These are phyloP conservation scores for Aegilops longissima DNA, from an alignment of 176 grass and related monocot genomes.

Conservation along the genomic window DNA sequence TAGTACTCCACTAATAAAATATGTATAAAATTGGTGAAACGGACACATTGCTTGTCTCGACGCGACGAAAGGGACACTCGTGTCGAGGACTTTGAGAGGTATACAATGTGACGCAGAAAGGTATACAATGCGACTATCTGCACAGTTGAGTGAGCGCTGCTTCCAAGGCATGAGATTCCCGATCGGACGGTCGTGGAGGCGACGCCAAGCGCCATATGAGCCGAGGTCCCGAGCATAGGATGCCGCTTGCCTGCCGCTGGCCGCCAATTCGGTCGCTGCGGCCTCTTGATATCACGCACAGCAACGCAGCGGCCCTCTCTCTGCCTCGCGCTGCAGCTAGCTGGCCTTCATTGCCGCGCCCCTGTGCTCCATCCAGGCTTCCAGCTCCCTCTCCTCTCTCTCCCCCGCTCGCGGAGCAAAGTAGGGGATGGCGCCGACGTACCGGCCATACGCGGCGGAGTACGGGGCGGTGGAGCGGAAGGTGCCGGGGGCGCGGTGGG, in stretches of 20 bases:
- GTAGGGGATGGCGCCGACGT: conserved; percentile 35
- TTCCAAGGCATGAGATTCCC: background rate
- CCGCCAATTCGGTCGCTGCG: background rate
- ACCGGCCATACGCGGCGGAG: conserved; percentile 35
- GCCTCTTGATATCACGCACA: background rate
- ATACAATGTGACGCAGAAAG: background rate
- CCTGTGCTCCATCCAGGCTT: too few species aligned
- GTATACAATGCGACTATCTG: background rate
- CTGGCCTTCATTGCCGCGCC: background rate
- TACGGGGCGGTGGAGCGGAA: conserved; percentile 12
- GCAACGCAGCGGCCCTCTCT: conserved; percentile 1
- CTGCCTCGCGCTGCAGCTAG: background rate
- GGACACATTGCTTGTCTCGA: background rate
- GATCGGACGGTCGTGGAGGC: background rate
- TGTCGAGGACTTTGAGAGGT: background rate
- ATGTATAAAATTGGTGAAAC: background rate
- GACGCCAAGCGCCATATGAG: background rate
- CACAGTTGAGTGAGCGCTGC: too few species aligned
- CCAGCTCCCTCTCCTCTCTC: background rate
- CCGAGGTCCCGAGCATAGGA: background rate
- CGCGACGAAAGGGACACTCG: background rate
- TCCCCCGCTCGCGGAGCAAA: too few species aligned
- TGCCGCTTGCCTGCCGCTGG: conserved; percentile 11
- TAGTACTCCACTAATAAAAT: background rate
- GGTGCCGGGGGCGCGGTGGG: conserved; percentile 13